Evolutionary conservation across 306 rosid genomes (phyloP).

Genomic region (Lablab purpureus): DNA sequence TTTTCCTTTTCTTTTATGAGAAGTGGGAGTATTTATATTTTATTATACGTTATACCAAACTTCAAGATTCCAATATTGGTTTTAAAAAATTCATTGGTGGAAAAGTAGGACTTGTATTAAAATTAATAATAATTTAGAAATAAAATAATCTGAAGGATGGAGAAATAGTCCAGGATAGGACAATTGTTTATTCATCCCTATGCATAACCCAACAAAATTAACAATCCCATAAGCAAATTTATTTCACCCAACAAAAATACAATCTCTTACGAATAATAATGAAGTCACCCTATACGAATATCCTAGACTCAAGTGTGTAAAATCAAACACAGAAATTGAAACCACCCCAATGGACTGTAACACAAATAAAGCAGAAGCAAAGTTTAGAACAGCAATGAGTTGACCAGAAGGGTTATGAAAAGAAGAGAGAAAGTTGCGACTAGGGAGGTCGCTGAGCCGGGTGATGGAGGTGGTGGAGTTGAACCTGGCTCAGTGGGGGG

Average conservation of each 20-base stretch:
- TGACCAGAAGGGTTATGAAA: background rate
- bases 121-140: background rate
- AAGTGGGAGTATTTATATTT: too few relatives aligned
- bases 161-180: background rate
- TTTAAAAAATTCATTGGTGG: background rate
- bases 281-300: background rate
- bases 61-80: too few relatives aligned
- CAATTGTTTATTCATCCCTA: background rate
- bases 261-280: conserved; percentile 17
- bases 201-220: background rate
- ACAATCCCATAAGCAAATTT: background rate
- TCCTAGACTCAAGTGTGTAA: background rate
- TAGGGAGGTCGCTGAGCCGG: conserved; percentile 37
- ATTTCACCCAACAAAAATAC: background rate
- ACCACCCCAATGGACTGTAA: background rate
- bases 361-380: background rate
- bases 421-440: conserved; percentile 38
- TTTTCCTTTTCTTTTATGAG: too few relatives aligned
- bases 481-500: conserved; percentile 18
- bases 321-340: background rate
- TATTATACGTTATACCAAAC: too few relatives aligned
- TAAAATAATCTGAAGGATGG: background rate
- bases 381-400: conserved; percentile 19
- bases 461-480: conserved; percentile 33
- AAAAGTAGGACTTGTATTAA: background rate